These are phyloP conservation scores for Spathaspora hagerdaliae DNA, from an alignment of 805 yeast species.

Conservation along the genomic window DNA sequence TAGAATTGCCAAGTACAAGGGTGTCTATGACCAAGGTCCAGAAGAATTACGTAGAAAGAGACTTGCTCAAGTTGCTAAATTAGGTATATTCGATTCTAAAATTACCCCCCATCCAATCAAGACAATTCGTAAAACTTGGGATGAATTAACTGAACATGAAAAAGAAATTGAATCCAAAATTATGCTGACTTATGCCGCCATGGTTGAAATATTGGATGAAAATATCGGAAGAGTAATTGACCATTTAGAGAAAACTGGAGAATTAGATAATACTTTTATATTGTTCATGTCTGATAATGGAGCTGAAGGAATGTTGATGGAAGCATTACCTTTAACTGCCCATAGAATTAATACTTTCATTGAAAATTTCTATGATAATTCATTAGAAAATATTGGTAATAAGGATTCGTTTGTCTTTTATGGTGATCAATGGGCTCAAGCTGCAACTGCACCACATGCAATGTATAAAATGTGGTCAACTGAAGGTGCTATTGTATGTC, in stretches of 20 bases:
- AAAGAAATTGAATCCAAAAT: constrained; percentile 34
- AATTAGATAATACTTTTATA: constrained; percentile 53
- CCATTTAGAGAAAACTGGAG: constrained; percentile 37
- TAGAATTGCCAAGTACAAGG: constrained; percentile 43
- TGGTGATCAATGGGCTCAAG: constrained; percentile 59
- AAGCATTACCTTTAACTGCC: constrained; percentile 46
- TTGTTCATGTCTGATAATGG: constrained; percentile 63
- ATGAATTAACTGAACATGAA: constrained; percentile 35
- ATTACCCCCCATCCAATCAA: constrained; percentile 42
- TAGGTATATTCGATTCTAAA: constrained; percentile 45
- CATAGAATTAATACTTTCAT: constrained; percentile 22
- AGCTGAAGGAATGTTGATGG: constrained; percentile 58
- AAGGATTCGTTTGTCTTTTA: constrained; percentile 47
- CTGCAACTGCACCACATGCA: constrained; percentile 53
- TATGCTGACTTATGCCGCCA: constrained; percentile 61
- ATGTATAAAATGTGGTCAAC: constrained; percentile 56
- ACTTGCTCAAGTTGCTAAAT: constrained; percentile 33
- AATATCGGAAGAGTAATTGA: constrained; percentile 48
- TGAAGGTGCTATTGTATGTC: constrained; percentile 61
- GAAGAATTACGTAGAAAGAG: constrained; percentile 36
- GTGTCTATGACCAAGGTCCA: constrained; percentile 48
- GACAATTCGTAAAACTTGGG: constrained; percentile 44
- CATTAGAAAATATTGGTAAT: constrained; percentile 45
- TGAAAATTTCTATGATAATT: constrained; percentile 37
- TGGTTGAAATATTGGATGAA: constrained; percentile 53